These are phyloP conservation scores for Paxillus involutus DNA, from an alignment of 768 basidiomycete species.

Conservation along the genomic window DNA sequence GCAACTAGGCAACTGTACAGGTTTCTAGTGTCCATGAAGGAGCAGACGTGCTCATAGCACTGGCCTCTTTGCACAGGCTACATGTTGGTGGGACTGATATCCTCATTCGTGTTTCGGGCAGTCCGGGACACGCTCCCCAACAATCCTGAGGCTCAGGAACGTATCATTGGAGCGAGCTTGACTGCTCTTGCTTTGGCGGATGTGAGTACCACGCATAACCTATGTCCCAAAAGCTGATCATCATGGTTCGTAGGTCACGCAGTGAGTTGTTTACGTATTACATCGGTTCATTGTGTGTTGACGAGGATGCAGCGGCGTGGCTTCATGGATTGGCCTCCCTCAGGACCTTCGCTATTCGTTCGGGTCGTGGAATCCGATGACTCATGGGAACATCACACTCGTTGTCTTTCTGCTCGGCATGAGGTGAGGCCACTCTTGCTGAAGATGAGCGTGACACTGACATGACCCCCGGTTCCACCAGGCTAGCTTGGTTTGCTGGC, in stretches of 20 bases:
- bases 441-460: not conserved
- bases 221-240: not conserved
- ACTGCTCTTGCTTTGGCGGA: constrained; percentile 68
- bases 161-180: constrained; percentile 62
- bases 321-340: constrained; percentile 60
- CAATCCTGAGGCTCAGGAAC: constrained; percentile 64
- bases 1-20: constrained; percentile 67
- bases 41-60: not conserved
- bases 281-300: not conserved
- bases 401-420: constrained; percentile 53
- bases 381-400: constrained; percentile 75
- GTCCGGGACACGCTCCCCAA: constrained; percentile 57
- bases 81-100: constrained; percentile 60
- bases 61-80: constrained; percentile 45
- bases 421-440: constrained; percentile 40
- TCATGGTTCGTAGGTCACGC: constrained; percentile 46
- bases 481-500: constrained; percentile 56
- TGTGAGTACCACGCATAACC: constrained; percentile 40
- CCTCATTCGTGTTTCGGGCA: constrained; percentile 66
- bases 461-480: constrained; percentile 19
- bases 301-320: constrained; percentile 47
- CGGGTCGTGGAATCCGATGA: constrained; percentile 65
- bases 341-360: constrained; percentile 48
- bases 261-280: constrained; percentile 41
- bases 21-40: not conserved